phyloP scores from a whole-genome alignment of 257 asterid genomes.

The Przewalskia tangutica region DNA sequence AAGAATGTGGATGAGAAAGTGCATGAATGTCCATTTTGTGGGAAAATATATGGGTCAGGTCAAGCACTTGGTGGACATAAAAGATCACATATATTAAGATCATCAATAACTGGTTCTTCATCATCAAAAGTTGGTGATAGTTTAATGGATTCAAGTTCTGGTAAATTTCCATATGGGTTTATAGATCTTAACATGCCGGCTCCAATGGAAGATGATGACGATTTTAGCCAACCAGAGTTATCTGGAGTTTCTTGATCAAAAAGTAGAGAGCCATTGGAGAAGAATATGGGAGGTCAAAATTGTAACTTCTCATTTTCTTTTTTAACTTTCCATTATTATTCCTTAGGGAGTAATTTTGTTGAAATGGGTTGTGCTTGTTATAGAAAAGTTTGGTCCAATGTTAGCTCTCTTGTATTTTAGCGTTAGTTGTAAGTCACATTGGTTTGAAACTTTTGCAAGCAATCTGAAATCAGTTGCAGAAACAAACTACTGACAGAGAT shows the following conservation, averaged over 20 bases:
- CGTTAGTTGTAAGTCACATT: constrained; percentile 7
- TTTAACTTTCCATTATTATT: not conserved
- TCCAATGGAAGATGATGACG: constrained; percentile 34
- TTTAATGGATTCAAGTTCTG: constrained; percentile 8
- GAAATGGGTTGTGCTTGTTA: not conserved
- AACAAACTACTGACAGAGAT: constrained; percentile 10
- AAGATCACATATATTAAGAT: constrained; percentile 27
- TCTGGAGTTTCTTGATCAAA: constrained; percentile 8
- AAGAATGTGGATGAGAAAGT: constrained; percentile 6
- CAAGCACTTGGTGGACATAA: constrained; percentile 74
- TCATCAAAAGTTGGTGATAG: constrained; percentile 4
- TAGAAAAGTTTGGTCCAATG: not conserved
- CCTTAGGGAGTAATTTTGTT: not conserved
- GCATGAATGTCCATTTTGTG: constrained; percentile 49
- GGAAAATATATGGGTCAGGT: constrained; percentile 41
- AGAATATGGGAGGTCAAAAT: constrained; percentile 6
- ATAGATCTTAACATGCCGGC: constrained; percentile 48
- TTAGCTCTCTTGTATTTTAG: not conserved
- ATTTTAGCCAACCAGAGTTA: constrained; percentile 1
- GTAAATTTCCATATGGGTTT: constrained; percentile 11
- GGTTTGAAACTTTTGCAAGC: constrained; percentile 5
- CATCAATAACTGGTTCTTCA: constrained; percentile 3
- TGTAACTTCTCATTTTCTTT: not conserved
- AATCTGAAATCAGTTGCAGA: constrained; percentile 5
- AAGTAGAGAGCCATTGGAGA: not conserved